These are phyloP conservation scores for Penicillium longicatenatum DNA, from an alignment of 495 filamentous ascomycete genomes.

Conservation along the genomic window DNA sequence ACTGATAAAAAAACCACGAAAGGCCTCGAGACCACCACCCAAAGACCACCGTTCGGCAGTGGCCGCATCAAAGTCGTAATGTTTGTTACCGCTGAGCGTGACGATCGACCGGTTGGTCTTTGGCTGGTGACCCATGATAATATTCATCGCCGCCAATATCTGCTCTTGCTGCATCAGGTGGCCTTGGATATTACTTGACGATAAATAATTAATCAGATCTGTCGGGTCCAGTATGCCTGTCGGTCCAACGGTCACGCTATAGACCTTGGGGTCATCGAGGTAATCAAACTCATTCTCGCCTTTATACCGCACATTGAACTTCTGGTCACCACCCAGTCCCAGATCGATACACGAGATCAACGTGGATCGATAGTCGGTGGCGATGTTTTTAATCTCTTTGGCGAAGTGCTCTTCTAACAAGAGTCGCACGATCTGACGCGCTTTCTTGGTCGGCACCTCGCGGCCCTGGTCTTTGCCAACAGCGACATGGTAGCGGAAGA, in stretches of 20 bases:
- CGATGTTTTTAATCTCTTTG: slow-evolving; percentile 35
- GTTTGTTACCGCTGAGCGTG: slow-evolving; percentile 43
- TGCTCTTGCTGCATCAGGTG: slow-evolving; percentile 42
- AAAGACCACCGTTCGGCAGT: slow-evolving; percentile 35
- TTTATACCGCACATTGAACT: slow-evolving; percentile 43
- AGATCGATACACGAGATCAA: slow-evolving; percentile 47
- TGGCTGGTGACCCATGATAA: slow-evolving; percentile 47
- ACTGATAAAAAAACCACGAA: slow-evolving; percentile 70
- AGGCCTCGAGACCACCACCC: slow-evolving; percentile 45
- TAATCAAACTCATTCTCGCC: slow-evolving; percentile 44
- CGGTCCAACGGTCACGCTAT: slow-evolving; percentile 45
- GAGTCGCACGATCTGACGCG: slow-evolving; percentile 52
- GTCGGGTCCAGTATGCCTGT: slow-evolving; percentile 47
- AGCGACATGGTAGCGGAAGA: slow-evolving; percentile 41
- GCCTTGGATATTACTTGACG: slow-evolving; percentile 46
- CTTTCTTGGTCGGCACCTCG: slow-evolving; percentile 50
- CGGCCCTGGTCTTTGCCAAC: slow-evolving; percentile 29
- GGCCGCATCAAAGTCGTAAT: slow-evolving; percentile 32
- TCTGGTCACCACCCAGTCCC: slow-evolving; percentile 14
- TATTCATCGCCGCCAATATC: slow-evolving; percentile 55
- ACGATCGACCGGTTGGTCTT: slow-evolving; percentile 35
- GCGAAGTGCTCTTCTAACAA: slow-evolving; percentile 47
- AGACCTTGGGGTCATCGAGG: slow-evolving; percentile 40
- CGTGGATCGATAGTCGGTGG: slow-evolving; percentile 61
- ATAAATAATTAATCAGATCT: slow-evolving; percentile 55